A percentile compares a stretch with the other conserved stretches of the same genome.
These are phyloP conservation scores for Ciborinia camelliae DNA, from an alignment of 2,329 filamentous ascomycete species.

Conservation along the genomic window DNA sequence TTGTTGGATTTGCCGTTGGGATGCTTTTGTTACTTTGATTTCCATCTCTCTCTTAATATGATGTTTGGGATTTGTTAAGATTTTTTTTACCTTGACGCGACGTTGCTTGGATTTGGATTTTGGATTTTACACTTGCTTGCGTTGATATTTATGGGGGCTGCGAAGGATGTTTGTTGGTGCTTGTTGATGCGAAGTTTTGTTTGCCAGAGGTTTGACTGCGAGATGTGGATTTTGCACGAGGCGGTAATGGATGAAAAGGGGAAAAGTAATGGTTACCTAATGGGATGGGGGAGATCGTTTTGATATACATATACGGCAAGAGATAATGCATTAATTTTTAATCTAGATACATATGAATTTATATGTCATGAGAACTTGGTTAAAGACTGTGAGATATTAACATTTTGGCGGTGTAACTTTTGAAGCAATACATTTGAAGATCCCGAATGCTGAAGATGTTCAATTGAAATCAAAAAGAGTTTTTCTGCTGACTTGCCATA, in stretches of 20 bases:
- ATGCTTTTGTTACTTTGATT: slow-evolving; percentile 18
- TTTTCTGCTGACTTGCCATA: background rate
- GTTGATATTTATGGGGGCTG: background rate
- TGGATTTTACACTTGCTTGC: background rate
- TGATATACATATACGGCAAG: background rate
- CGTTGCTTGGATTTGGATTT: slow-evolving; percentile 13
- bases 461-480: too few relatives aligned
- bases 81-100: background rate
- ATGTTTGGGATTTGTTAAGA: background rate
- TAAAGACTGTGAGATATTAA: background rate
- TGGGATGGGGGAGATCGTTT: background rate
- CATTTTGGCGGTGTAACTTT: background rate
- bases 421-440: background rate
- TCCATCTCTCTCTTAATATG: background rate
- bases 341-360: background rate
- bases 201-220: too few relatives aligned
- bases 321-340: slow-evolving; percentile 10
- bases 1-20: slow-evolving; percentile 16
- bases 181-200: background rate
- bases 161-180: background rate
- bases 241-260: slow-evolving; percentile 2
- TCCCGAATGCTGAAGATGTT: too few relatives aligned
- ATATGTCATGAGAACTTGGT: background rate
- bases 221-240: background rate
- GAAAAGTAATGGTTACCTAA: background rate